A percentile compares a stretch with the other conserved stretches of the same genome.
Evolutionary conservation across 768 basidiomycete species (phyloP).

Genomic region (Cantharellus anzutake): DNA sequence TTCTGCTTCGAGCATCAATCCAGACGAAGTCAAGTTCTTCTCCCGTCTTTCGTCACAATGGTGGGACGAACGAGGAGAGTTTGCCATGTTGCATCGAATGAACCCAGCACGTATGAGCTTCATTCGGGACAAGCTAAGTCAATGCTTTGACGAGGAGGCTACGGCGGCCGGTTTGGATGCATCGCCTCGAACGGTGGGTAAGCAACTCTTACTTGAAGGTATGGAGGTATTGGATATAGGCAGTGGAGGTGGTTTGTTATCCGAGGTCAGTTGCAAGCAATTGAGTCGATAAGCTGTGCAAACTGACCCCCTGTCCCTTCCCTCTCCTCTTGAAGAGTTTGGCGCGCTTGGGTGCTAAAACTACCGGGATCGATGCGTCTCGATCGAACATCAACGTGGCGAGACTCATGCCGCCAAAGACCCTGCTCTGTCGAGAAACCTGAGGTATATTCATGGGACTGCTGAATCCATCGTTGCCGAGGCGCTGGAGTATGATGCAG

Average conservation of each 20-base stretch:
- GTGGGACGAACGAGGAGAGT: conserved; percentile 94
- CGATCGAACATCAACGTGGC: conserved; percentile 75
- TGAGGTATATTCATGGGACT: conserved; percentile 52
- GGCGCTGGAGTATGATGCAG: conserved; percentile 65
- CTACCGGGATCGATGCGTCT: conserved; percentile 79
- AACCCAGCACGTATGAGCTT: conserved; percentile 79
- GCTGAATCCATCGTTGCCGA: conserved; percentile 50
- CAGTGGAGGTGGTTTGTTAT: conserved; percentile 85
- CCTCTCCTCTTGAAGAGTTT: conserved; percentile 36
- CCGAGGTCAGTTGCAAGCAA: conserved; percentile 42
- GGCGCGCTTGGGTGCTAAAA: conserved; percentile 71
- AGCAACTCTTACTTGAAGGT: conserved; percentile 34
- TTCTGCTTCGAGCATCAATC: conserved; percentile 37
- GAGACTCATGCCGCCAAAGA: conserved; percentile 64
- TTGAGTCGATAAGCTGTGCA: too few relatives aligned
- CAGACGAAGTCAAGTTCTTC: conserved; percentile 73
- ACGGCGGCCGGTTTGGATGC: conserved; percentile 13
- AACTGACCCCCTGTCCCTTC: background rate
- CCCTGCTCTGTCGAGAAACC: conserved; percentile 29
- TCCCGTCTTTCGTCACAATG: conserved; percentile 75
- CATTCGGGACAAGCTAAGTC: conserved; percentile 54
- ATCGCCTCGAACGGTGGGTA: conserved; percentile 9
- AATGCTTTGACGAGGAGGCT: conserved; percentile 32
- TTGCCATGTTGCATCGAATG: conserved; percentile 78
- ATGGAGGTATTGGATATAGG: conserved; percentile 76